These are phyloP conservation scores for Prorocentrum cordatum DNA, from an alignment of 169 alveolate species.

Conservation along the genomic window DNA sequence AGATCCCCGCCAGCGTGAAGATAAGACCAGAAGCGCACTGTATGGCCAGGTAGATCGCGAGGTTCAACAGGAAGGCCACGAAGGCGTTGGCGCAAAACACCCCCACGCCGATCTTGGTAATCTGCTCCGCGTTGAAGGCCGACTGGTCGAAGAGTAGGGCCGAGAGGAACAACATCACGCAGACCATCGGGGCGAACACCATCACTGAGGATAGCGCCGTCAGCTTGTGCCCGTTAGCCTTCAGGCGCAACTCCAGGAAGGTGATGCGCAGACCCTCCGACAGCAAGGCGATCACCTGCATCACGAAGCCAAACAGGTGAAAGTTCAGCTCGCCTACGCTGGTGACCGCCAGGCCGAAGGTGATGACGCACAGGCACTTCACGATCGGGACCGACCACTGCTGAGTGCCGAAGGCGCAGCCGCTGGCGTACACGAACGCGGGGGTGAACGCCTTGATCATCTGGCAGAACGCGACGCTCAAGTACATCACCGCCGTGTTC, in stretches of 20 bases:
- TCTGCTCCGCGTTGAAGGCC: background rate
- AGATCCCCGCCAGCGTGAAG: background rate
- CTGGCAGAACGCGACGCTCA: conserved; percentile 3
- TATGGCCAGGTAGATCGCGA: conserved; percentile 1
- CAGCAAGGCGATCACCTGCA: background rate
- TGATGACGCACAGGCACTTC: background rate
- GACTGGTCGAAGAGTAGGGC: background rate
- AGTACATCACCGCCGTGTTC: background rate
- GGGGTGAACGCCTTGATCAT: conserved; percentile 10
- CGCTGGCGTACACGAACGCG: background rate
- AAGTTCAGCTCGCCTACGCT: background rate
- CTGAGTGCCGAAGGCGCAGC: background rate
- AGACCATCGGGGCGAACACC: background rate
- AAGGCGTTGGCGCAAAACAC: background rate
- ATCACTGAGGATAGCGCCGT: background rate
- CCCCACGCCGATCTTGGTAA: background rate
- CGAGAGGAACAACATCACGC: background rate
- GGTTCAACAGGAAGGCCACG: background rate
- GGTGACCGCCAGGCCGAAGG: conserved; percentile 1
- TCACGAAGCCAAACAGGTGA: background rate
- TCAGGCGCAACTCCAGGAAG: background rate
- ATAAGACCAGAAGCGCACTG: background rate
- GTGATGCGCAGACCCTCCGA: background rate
- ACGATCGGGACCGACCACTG: too few relatives aligned
- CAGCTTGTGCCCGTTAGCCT: background rate